Evolutionary conservation across 345 rosid genomes (phyloP).

Genomic region (Linum usitatissimum): DNA sequence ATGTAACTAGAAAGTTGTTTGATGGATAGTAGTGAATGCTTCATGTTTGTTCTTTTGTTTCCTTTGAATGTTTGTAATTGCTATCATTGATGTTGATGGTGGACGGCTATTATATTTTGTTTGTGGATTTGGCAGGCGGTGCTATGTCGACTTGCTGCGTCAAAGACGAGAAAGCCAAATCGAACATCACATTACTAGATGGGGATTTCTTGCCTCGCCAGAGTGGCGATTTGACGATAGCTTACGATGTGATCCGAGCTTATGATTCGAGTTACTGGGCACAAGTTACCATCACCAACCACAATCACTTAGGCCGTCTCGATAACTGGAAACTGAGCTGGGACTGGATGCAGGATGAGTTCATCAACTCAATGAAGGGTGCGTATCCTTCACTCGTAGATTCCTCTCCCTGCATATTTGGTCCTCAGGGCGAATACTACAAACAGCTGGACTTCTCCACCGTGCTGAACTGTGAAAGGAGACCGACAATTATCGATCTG

Average conservation of each 20-base stretch:
- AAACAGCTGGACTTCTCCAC: conserved; percentile 42
- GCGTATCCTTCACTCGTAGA: conserved; percentile 78
- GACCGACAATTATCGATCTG: conserved; percentile 75
- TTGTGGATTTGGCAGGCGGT: conserved; percentile 32
- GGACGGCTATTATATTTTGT: not conserved
- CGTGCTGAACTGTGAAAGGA: conserved; percentile 72
- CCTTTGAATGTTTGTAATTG: conserved; percentile 1
- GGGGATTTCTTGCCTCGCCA: conserved; percentile 64
- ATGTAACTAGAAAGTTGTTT: not conserved
- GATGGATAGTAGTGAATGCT: not conserved
- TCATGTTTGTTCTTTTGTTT: not conserved
- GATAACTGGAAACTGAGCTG: conserved; percentile 94
- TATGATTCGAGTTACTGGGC: conserved; percentile 73
- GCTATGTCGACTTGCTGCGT: conserved; percentile 67
- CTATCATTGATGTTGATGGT: conserved; percentile 2
- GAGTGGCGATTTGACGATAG: conserved; percentile 78
- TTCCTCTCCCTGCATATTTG: conserved; percentile 70
- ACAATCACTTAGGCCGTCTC: conserved; percentile 81
- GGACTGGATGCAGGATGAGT: conserved; percentile 86
- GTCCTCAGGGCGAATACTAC: conserved; percentile 54
- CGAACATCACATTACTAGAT: conserved; percentile 41
- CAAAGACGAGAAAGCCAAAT: conserved; percentile 35
- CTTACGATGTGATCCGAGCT: conserved; percentile 80
- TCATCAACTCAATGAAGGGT: conserved; percentile 71
- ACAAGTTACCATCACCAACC: conserved; percentile 71